Evolutionary conservation across 73 alveolate species (phyloP), one percentile per base, ranked within the genome.

Genomic region (Symbiodinium pilosum): DNA sequence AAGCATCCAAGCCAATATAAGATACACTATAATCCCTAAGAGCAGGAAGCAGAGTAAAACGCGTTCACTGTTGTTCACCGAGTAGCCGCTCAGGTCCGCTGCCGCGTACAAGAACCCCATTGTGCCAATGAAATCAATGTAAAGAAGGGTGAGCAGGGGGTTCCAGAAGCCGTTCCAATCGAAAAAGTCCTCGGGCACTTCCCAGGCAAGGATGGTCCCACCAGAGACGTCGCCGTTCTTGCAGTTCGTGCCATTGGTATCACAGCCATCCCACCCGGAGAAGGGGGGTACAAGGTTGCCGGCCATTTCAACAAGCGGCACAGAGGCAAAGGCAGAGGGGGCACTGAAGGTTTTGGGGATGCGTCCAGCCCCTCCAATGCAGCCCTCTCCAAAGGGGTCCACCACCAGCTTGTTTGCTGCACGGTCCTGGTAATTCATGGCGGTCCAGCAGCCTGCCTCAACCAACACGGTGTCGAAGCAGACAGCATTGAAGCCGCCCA

Each of bases 401-500:
- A 71, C 24, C 39, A 71, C 38, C 16, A 71, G 85, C 85, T 18
- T 12, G 16, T 71, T 34, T 0, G 85, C 14, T 34, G 85, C 38
- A 18, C 85, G 85, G 85, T 30, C 32, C 85, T 71, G 85, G 85
- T 71, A 71, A 40, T 21, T 20, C 43, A 71, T 32, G 43, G 85
- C 44, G 30, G 85, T 71, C 85, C 85, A 71, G 42, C 85, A 71
- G 85, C 85, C 85, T 18, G 42, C 32, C 85, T 71, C 85, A 26
- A 71, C 85, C 85, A 71, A 26, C 38, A 34, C 42, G 26, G 85
- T 34, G 42, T 40, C 85, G 42, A 71, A 71, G 85, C 85, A 71
- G 85, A 40, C 85, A 30, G 85, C 42, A 34, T 71, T 34, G 85
- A 71, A 71, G 85, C 85, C 85, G 30, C 85, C 85, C 85, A 71